These are phyloP conservation scores for Aspergillus fijiensis DNA, from an alignment of 2,329 filamentous ascomycete species.

Conservation along the genomic window DNA sequence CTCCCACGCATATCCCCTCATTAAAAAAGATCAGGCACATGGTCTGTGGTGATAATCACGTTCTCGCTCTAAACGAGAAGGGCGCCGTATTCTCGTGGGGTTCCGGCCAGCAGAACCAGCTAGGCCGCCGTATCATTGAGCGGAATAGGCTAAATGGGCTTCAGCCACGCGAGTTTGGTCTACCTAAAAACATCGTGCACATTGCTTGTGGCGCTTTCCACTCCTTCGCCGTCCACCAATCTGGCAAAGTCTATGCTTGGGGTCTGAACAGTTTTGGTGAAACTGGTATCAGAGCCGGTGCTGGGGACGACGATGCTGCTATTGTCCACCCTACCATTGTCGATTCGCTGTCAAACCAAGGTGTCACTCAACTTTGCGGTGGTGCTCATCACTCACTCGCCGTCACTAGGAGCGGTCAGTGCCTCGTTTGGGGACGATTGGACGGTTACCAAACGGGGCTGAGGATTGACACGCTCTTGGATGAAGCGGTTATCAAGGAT, in stretches of 20 bases:
- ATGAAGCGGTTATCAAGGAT: conserved; percentile 64
- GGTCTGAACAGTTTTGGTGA: conserved; percentile 86
- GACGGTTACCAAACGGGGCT: conserved; percentile 63
- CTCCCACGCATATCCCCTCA: conserved; percentile 49
- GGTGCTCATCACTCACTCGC: conserved; percentile 73
- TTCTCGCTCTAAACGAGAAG: conserved; percentile 57
- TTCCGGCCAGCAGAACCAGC: conserved; percentile 66
- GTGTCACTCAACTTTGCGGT: conserved; percentile 68
- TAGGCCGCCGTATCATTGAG: conserved; percentile 64
- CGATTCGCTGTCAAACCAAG: conserved; percentile 60
- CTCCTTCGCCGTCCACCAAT: conserved; percentile 70
- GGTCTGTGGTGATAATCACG: conserved; percentile 58
- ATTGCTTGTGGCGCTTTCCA: conserved; percentile 75
- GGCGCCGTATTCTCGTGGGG: conserved; percentile 65
- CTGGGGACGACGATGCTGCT: conserved; percentile 67
- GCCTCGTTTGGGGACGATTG: conserved; percentile 60
- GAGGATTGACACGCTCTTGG: conserved; percentile 55
- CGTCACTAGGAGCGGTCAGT: conserved; percentile 54
- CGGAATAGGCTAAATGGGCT: conserved; percentile 57
- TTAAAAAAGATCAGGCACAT: conserved; percentile 57
- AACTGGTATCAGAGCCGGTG: conserved; percentile 65
- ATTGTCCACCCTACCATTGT: conserved; percentile 71
- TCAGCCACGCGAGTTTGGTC: conserved; percentile 57
- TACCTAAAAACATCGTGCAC: conserved; percentile 59
- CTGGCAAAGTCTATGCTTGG: conserved; percentile 74